These are phyloP conservation scores for Pseudopyrenochaeta lycopersici DNA, from an alignment of 2,329 filamentous ascomycete genomes.

Conservation along the genomic window DNA sequence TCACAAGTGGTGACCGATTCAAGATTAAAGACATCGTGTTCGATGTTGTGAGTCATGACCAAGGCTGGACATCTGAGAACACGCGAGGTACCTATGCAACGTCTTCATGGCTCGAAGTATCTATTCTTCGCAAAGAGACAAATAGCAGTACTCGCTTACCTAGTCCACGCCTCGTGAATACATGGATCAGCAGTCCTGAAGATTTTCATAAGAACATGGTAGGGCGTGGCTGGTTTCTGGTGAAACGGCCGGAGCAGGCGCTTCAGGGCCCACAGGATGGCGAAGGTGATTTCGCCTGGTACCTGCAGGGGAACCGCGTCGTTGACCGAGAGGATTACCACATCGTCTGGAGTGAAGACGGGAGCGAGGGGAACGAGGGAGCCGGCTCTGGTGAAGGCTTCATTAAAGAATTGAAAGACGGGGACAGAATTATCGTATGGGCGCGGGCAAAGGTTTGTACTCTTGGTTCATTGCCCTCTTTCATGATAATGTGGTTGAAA, in stretches of 20 bases:
- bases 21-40: constrained; percentile 37
- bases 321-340: constrained; percentile 15
- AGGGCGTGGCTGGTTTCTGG: constrained; percentile 24
- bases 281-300: constrained; percentile 39
- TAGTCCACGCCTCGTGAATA: constrained; percentile 6
- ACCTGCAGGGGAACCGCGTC: constrained; percentile 44
- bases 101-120: constrained; percentile 45
- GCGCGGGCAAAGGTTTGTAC: constrained; percentile 43
- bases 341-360: constrained; percentile 28
- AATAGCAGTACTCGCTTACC: constrained; percentile 5
- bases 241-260: constrained; percentile 23
- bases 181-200: constrained; percentile 1
- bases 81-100: constrained; percentile 36
- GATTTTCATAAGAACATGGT: constrained; percentile 13
- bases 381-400: constrained; percentile 39
- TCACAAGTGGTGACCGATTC: constrained; percentile 16
- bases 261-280: constrained; percentile 32
- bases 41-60: constrained; percentile 33
- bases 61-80: constrained; percentile 44
- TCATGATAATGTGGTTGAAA: not conserved
- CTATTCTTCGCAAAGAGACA: constrained; percentile 32
- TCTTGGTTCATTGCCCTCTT: too few relatives aligned
- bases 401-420: constrained; percentile 30
- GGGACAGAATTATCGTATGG: constrained; percentile 42
- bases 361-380: constrained; percentile 28